Base-by-base conservation (phyloP, 1,139 yeast species). In the Magnusiomyces magnusii region DNA sequence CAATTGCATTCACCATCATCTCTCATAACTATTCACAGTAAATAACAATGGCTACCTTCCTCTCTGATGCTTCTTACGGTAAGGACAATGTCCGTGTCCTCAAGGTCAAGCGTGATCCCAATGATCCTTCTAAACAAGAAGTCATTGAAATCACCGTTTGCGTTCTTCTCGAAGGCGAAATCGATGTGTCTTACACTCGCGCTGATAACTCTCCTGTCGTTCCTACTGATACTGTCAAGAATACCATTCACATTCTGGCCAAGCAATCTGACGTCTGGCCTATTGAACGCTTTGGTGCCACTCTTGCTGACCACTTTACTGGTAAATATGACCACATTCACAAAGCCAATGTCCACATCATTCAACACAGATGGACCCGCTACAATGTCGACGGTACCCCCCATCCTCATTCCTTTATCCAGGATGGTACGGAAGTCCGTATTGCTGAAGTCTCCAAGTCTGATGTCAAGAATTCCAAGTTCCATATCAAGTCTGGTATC, bases 191-290 rank as follows among this genome's bases (percentile, higher is more conserved):
- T 1, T 91, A 88, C 77, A 91, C 97, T 57, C 71, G 85, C 63
- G 97, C 96, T 47, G 95, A 91, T 74, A 91, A 91, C 75, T 72
- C 88, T 1, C 80, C 87, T n/a, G 85, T 91, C 68, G 95, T 91
- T 54, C 97, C 97, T 59, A 91, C 97, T 17, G 97, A 91, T 73
- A 90, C 97, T 1, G 92, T 90, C 63, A 91, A 91, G 75, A 91
- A 91, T 78, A 91, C 97, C 59, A 83, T 89, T 64, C 79, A 70
- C 85, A 71, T 91, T 49, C 85, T 88, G 67, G 97, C 96, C 63
- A 88, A 87, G 75, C 85, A 79, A 68, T 80, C 83, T 60, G 88
- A 88, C 62, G 76, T 73, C 51, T 88, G 93, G 88, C 96, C 97
- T 62, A 86, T 88, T 66, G 97, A 91, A 78, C 78, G 87, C 61